Base-by-base conservation (phyloP, 495 filamentous ascomycete genomes). In the Aspergillus coremiiformis region DNA sequence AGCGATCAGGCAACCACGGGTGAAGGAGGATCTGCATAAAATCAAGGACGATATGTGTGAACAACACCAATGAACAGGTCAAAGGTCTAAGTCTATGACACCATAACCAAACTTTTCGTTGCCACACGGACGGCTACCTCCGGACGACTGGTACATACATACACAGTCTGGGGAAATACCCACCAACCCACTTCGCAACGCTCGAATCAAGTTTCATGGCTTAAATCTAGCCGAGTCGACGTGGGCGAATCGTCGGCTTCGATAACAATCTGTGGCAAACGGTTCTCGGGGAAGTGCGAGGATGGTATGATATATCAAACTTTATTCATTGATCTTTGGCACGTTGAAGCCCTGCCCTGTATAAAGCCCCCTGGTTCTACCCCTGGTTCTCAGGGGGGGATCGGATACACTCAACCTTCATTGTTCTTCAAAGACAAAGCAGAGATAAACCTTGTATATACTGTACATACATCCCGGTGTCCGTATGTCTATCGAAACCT, bases 81-180 rank as follows among this genome's bases (percentile, higher is more conserved):
- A 41, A 20, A 41, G 11, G 32, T 1, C n/a, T 5, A 22, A 54
- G 51, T 54, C 51, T 42, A 54, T 54, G 51, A 54, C 51, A 54
- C 51, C 51, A 54, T 32, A 54, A 30, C 32, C 44, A 42, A 48
- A 19, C 17, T 24, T 52, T 10, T 0, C 1, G 9, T 21, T 8
- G 17, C 24, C 44, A 47, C 27, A 35, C 44, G 8, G 27, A 19
- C 29, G 24, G 29, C 12, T 20, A 32, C 11, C 24, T 26, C 23
- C 44, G 29, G 19, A 1, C 27, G 8, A 19, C 14, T 29, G n/a
- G 0, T 6, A 30, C 27, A n/a, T n/a, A 33, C 4, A 8, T 8
- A 23, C 21, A 4, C 24, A 47, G 17, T 21, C 17, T 21, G 24
- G 17, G 27, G 23, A 8, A 41, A 20, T 21, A 10, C 4, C 44